Evolutionary conservation across 768 basidiomycete species (phyloP).

Genomic region (Pulveroboletus sp.): DNA sequence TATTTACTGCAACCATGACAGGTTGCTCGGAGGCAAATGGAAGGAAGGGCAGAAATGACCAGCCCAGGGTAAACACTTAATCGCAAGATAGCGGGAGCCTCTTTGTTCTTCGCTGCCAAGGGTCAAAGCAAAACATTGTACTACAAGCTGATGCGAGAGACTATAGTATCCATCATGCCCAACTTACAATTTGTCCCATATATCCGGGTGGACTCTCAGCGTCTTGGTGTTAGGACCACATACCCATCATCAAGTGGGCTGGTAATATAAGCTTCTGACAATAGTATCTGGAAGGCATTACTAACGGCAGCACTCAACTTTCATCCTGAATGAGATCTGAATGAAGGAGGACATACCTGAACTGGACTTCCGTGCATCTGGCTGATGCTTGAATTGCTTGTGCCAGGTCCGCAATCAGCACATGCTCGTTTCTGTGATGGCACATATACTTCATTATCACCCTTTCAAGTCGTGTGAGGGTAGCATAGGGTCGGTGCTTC

Average conservation of each 20-base stretch:
- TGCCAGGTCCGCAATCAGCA: slow-evolving; percentile 16
- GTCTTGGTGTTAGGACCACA: slow-evolving; percentile 29
- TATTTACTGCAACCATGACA: neutral
- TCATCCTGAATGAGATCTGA: neutral
- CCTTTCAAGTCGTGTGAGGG: slow-evolving; percentile 17
- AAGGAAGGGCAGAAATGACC: slow-evolving; percentile 7
- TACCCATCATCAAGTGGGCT: slow-evolving; percentile 28
- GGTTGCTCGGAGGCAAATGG: neutral
- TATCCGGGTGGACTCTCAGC: too few relatives aligned
- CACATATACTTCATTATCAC: slow-evolving; percentile 18
- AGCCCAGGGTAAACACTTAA: too few relatives aligned
- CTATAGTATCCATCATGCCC: neutral
- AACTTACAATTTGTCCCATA: neutral
- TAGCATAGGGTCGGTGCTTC: slow-evolving; percentile 15
- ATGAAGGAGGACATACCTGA: slow-evolving; percentile 16
- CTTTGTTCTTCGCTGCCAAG: too few relatives aligned
- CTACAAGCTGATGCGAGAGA: too few relatives aligned
- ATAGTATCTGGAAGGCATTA: slow-evolving; percentile 16
- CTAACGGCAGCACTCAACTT: slow-evolving; percentile 2
- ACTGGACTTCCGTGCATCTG: slow-evolving; percentile 18
- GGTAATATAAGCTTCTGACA: slow-evolving; percentile 30
- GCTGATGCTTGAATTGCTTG: slow-evolving; percentile 5
- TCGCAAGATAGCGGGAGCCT: too few relatives aligned
- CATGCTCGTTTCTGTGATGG: neutral
- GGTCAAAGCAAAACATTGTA: too few relatives aligned